phyloP scores from a whole-genome alignment of 305 asterid species.

The Salvia sclarea region DNA sequence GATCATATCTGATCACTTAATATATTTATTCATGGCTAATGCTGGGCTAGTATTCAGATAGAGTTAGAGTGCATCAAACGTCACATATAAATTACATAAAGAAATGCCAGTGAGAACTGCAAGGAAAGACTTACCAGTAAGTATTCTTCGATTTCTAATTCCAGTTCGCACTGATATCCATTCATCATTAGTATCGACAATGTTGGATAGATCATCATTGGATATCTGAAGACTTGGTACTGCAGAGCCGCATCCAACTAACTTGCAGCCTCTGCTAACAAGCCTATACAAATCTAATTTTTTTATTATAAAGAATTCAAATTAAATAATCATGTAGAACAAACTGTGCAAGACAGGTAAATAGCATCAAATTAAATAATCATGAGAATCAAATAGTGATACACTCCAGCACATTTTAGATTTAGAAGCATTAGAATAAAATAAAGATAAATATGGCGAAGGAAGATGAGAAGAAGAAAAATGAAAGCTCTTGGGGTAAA shows the following conservation, averaged over 20 bases:
- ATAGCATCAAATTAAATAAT: too few relatives aligned
- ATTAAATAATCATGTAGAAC: slow-evolving; percentile 1
- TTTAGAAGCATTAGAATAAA: too few relatives aligned
- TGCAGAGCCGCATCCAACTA: slow-evolving; percentile 92
- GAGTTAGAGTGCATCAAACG: slow-evolving; percentile 12
- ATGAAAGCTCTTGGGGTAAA: slow-evolving; percentile 20
- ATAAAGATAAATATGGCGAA: neutral
- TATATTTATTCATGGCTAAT: neutral
- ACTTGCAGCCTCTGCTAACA: slow-evolving; percentile 77
- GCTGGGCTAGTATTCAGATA: neutral
- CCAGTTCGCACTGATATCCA: slow-evolving; percentile 96
- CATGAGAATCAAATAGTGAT: neutral
- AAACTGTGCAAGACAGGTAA: neutral
- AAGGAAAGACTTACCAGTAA: slow-evolving; percentile 57
- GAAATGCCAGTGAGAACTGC: slow-evolving; percentile 28
- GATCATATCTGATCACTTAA: neutral
- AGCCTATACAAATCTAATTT: slow-evolving; percentile 43
- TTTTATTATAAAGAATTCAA: slow-evolving; percentile 25
- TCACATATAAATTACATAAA: neutral
- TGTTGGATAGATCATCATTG: slow-evolving; percentile 77
- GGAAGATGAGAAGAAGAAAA: neutral
- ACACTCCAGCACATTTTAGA: slow-evolving; percentile 3
- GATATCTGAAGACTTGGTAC: slow-evolving; percentile 81
- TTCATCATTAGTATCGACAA: slow-evolving; percentile 83
- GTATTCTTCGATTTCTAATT: slow-evolving; percentile 83